Percentiles rank a stretch among this genome's conserved stretches.
These are phyloP conservation scores for Sanghuangporus weigelae DNA, from an alignment of 1,284 basidiomycete species.

Conservation along the genomic window DNA sequence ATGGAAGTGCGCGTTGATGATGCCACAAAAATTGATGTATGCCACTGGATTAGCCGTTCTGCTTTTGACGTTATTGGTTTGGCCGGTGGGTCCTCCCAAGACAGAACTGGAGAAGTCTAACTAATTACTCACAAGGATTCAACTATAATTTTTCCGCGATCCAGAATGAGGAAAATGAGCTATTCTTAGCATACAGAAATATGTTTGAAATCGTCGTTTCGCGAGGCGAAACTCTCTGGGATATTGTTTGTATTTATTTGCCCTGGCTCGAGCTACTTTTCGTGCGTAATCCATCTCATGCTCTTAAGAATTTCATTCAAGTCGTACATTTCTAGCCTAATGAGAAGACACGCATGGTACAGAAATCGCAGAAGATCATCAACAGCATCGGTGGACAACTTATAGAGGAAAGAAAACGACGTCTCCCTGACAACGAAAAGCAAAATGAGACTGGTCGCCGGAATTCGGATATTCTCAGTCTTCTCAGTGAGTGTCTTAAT, in stretches of 20 bases:
- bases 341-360: slow-evolving; percentile 41
- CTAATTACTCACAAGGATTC: slow-evolving; percentile 45
- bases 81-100: slow-evolving; percentile 42
- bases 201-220: slow-evolving; percentile 73
- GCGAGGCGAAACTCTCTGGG: slow-evolving; percentile 42
- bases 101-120: neutral
- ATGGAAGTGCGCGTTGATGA: slow-evolving; percentile 20
- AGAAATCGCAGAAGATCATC: slow-evolving; percentile 56
- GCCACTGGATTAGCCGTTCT: slow-evolving; percentile 67
- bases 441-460: slow-evolving; percentile 40
- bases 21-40: slow-evolving; percentile 50
- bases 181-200: slow-evolving; percentile 71
- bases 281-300: slow-evolving; percentile 37
- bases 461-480: slow-evolving; percentile 62
- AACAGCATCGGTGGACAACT: slow-evolving; percentile 60
- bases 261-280: slow-evolving; percentile 53
- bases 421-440: slow-evolving; percentile 48
- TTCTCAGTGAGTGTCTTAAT: slow-evolving; percentile 46
- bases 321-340: slow-evolving; percentile 43
- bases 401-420: slow-evolving; percentile 61
- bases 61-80: slow-evolving; percentile 80
- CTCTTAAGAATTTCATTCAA: slow-evolving; percentile 8
- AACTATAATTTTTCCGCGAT: slow-evolving; percentile 77
- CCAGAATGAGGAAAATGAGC: slow-evolving; percentile 65
- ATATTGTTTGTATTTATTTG: slow-evolving; percentile 52